A percentile compares a stretch with the other conserved stretches of the same genome.
Conservation (phyloP, 1,284 basidiomycete species). For the Cryptococcus sp. region DNA sequence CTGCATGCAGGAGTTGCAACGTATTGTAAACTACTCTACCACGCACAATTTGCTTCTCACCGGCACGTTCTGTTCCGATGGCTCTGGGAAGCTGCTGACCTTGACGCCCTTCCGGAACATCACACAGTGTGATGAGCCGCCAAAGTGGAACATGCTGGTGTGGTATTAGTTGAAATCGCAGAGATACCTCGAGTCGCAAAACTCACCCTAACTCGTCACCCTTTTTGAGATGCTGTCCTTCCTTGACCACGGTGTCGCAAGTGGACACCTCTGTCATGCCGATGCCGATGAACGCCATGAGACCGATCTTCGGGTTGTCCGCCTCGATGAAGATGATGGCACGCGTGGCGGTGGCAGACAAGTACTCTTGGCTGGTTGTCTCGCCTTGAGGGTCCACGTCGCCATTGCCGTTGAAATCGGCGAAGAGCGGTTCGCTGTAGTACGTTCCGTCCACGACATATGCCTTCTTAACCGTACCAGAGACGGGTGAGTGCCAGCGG, state of each 20-base stretch:
- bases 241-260: slow-evolving; percentile 53
- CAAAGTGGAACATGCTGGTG: slow-evolving; percentile 58
- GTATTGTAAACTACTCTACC: slow-evolving; percentile 18
- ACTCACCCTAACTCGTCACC: slow-evolving; percentile 56
- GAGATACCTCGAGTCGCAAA: background rate
- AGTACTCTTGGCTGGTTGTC: slow-evolving; percentile 50
- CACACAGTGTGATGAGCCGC: slow-evolving; percentile 58
- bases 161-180: background rate
- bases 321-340: slow-evolving; percentile 61
- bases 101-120: slow-evolving; percentile 54
- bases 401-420: slow-evolving; percentile 31
- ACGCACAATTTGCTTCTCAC: slow-evolving; percentile 41
- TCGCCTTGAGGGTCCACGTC: slow-evolving; percentile 39
- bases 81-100: slow-evolving; percentile 39
- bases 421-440: slow-evolving; percentile 52
- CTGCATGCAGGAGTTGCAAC: too few species aligned
- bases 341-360: slow-evolving; percentile 55
- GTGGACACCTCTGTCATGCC: slow-evolving; percentile 65
- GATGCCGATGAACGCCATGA: slow-evolving; percentile 59
- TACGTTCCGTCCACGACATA: slow-evolving; percentile 59
- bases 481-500: slow-evolving; percentile 61
- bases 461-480: slow-evolving; percentile 56
- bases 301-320: slow-evolving; percentile 58
- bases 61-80: slow-evolving; percentile 45
- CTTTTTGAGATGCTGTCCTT: slow-evolving; percentile 52